Evolutionary conservation across 2,329 filamentous ascomycete species (phyloP).

Genomic region (Catunica adiposa): DNA sequence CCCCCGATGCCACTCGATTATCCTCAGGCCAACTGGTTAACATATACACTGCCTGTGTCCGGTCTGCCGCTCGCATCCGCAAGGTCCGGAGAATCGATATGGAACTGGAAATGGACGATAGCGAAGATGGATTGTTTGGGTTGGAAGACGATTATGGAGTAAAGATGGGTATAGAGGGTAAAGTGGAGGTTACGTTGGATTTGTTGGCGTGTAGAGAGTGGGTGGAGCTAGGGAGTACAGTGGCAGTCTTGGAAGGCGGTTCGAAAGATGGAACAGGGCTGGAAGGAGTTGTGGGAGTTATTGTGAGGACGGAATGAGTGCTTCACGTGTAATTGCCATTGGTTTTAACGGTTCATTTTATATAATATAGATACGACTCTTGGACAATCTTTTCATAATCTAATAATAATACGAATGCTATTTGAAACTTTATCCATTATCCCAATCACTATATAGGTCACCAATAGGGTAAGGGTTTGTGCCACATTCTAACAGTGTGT

Average conservation of each 20-base stretch:
- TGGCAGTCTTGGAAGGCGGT: constrained; percentile 56
- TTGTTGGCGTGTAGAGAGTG: constrained; percentile 55
- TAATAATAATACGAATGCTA: too few relatives aligned
- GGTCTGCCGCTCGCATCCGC: constrained; percentile 61
- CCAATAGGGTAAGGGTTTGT: too few relatives aligned
- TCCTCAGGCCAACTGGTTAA: constrained; percentile 55
- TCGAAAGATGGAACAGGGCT: constrained; percentile 49
- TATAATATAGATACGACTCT: background rate
- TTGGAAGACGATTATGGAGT: constrained; percentile 16
- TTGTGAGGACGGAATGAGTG: constrained; percentile 44
- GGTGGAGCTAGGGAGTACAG: constrained; percentile 53
- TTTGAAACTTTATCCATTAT: too few relatives aligned
- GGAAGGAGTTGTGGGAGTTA: constrained; percentile 55
- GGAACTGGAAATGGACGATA: background rate
- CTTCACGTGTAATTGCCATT: background rate
- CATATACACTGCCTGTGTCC: constrained; percentile 73
- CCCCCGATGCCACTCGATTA: constrained; percentile 41
- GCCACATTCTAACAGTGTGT: too few relatives aligned
- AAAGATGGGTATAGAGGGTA: constrained; percentile 8
- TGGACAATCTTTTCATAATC: too few relatives aligned
- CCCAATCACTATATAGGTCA: too few relatives aligned
- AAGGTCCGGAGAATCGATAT: constrained; percentile 27
- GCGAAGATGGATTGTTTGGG: constrained; percentile 8
- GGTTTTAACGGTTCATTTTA: background rate
- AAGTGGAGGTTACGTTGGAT: constrained; percentile 43